Conservation (phyloP, 192 early-diverging fungal genomes). For the Backusella morwellensis region DNA sequence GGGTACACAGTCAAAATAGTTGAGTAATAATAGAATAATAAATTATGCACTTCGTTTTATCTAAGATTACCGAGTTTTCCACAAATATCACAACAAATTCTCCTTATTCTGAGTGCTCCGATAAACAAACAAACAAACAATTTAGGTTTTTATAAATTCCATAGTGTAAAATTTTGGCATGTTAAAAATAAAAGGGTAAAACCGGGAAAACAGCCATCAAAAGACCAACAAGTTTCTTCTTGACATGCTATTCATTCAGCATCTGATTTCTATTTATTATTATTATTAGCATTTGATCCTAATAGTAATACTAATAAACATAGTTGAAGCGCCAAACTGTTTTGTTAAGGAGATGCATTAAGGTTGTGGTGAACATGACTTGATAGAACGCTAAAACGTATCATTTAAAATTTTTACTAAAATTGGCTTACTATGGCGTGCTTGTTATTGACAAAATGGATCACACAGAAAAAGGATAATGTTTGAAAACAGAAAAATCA, state of each 20-base stretch:
- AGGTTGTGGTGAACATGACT: not conserved
- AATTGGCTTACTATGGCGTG: not conserved
- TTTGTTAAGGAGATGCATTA: not conserved
- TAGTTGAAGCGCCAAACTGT: not conserved
- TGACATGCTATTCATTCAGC: not conserved
- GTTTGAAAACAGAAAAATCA: not conserved
- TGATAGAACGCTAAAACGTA: not conserved
- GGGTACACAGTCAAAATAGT: too few relatives aligned
- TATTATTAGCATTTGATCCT: not conserved
- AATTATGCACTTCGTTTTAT: not conserved
- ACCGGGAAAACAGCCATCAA: not conserved
- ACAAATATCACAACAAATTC: not conserved
- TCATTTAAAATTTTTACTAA: not conserved
- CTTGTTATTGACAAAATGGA: not conserved
- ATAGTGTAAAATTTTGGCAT: not conserved
- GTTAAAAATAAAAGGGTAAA: not conserved
- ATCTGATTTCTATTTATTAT: not conserved
- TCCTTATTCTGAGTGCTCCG: not conserved
- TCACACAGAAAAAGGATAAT: not conserved
- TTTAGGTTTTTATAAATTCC: not conserved
- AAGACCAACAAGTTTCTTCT: not conserved
- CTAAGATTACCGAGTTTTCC: not conserved
- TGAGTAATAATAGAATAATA: too few relatives aligned
- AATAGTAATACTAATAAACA: too few relatives aligned
- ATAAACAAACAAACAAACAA: not conserved